Evolutionary conservation across 441 rosid species (phyloP).

Genomic region (Mallotus japonicus): DNA sequence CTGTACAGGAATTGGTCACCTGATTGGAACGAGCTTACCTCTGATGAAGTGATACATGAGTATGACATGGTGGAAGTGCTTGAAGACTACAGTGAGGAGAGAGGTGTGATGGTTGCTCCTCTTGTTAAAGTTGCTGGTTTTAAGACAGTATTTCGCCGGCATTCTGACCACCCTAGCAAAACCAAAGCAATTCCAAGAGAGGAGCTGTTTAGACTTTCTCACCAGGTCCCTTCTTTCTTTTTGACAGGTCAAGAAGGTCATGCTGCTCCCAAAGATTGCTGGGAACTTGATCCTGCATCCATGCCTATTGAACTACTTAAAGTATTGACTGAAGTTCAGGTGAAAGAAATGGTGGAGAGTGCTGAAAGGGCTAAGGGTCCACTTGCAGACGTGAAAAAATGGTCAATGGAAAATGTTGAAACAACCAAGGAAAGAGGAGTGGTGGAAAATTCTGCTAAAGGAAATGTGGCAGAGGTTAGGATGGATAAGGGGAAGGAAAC

Average conservation of each 20-base stretch:
- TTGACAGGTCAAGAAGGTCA: conserved; percentile 73
- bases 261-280: conserved; percentile 57
- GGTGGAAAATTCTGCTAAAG: conserved; percentile 10
- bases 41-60: conserved; percentile 64
- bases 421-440: conserved; percentile 12
- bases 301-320: conserved; percentile 61
- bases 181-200: conserved; percentile 51
- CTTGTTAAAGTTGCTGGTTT: conserved; percentile 73
- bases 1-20: conserved; percentile 82
- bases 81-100: conserved; percentile 56
- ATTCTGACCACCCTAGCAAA: conserved; percentile 41
- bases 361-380: conserved; percentile 21
- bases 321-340: conserved; percentile 32
- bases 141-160: conserved; percentile 59
- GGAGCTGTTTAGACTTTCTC: conserved; percentile 91
- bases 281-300: conserved; percentile 94
- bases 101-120: conserved; percentile 49
- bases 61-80: conserved; percentile 91
- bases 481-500: conserved; percentile 23
- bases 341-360: conserved; percentile 24
- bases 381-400: conserved; percentile 4
- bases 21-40: conserved; percentile 66
- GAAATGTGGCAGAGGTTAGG: conserved; percentile 11
- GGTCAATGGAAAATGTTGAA: conserved; percentile 24
- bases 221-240: conserved; percentile 71